phyloP scores from a whole-genome alignment of 148 eudicot genomes.

The Persicaria maculosa region DNA sequence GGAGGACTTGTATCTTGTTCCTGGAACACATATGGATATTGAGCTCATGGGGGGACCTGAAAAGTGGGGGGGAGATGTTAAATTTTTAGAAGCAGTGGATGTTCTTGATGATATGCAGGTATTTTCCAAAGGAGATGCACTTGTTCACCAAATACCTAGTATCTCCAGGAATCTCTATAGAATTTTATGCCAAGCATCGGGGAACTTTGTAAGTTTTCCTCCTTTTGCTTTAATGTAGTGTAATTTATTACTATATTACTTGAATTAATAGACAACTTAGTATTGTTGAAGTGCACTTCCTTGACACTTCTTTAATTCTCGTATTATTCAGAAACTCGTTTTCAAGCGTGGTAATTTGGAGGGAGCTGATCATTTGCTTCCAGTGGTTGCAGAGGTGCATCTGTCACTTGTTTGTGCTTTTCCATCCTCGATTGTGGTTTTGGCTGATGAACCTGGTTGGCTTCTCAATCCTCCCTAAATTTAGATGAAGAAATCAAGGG shows the following conservation, averaged over 20 bases:
- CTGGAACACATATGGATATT: slow-evolving; percentile 63
- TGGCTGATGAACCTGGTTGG: slow-evolving; percentile 74
- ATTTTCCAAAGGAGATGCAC: slow-evolving; percentile 28
- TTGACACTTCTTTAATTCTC: slow-evolving; percentile 7
- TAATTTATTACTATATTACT: slow-evolving; percentile 3
- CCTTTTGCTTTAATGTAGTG: neutral
- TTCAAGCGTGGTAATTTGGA: slow-evolving; percentile 86
- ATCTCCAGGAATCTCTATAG: slow-evolving; percentile 35
- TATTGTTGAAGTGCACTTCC: slow-evolving; percentile 3
- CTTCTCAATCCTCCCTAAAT: slow-evolving; percentile 13
- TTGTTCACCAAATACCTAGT: slow-evolving; percentile 31
- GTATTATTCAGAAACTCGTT: slow-evolving; percentile 36
- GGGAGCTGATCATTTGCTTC: slow-evolving; percentile 68
- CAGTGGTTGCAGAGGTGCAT: slow-evolving; percentile 57
- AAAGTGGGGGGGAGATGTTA: slow-evolving; percentile 68
- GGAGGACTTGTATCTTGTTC: slow-evolving; percentile 51
- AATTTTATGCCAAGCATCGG: slow-evolving; percentile 47
- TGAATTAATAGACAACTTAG: neutral
- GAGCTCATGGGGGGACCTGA: slow-evolving; percentile 77
- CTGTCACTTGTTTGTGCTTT: slow-evolving; percentile 53
- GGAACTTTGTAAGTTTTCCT: slow-evolving; percentile 47
- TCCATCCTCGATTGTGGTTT: slow-evolving; percentile 55
- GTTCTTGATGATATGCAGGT: slow-evolving; percentile 31
- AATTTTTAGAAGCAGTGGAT: slow-evolving; percentile 45
- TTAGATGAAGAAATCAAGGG: neutral